phyloP scores from a whole-genome alignment of 2,329 filamentous ascomycete genomes.

The Fusarium solani-melongenae region DNA sequence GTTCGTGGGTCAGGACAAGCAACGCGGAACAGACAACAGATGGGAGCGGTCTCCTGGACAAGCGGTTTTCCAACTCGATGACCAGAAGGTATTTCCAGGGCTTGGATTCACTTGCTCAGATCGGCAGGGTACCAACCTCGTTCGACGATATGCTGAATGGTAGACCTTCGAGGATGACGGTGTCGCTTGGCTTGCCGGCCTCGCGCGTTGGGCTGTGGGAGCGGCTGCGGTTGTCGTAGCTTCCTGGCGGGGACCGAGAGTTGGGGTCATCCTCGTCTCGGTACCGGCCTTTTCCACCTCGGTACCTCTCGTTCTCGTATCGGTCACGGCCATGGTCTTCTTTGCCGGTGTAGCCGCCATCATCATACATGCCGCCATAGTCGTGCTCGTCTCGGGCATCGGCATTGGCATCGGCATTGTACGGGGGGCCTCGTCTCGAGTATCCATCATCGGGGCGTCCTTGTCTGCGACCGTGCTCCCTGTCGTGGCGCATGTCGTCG shows the following conservation, averaged over 20 bases:
- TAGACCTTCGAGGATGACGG: constrained; percentile 66
- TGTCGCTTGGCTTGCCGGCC: constrained; percentile 58
- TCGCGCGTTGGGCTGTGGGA: constrained; percentile 51
- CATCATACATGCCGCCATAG: constrained; percentile 54
- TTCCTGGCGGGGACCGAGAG: constrained; percentile 43
- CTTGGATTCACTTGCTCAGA: constrained; percentile 24
- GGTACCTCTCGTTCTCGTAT: constrained; percentile 33
- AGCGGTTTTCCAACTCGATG: constrained; percentile 14
- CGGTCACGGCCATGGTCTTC: constrained; percentile 35
- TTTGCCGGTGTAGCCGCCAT: constrained; percentile 46
- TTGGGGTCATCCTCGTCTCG: constrained; percentile 33
- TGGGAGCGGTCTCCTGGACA: constrained; percentile 7
- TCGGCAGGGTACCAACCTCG: constrained; percentile 58
- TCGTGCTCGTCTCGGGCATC: constrained; percentile 46
- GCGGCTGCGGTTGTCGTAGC: constrained; percentile 45
- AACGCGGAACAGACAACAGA: constrained; percentile 1
- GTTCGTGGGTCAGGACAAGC: constrained; percentile 8
- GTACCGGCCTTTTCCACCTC: constrained; percentile 30
- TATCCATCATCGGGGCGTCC: constrained; percentile 45
- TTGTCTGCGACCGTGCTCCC: constrained; percentile 38
- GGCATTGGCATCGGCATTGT: constrained; percentile 30
- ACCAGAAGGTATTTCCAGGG: constrained; percentile 7
- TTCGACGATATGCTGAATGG: constrained; percentile 60
- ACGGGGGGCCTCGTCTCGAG: constrained; percentile 40
- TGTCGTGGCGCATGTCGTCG: constrained; percentile 40